phyloP scores from a whole-genome alignment of 169 alveolate genomes.

The Eimeria necatrix region DNA sequence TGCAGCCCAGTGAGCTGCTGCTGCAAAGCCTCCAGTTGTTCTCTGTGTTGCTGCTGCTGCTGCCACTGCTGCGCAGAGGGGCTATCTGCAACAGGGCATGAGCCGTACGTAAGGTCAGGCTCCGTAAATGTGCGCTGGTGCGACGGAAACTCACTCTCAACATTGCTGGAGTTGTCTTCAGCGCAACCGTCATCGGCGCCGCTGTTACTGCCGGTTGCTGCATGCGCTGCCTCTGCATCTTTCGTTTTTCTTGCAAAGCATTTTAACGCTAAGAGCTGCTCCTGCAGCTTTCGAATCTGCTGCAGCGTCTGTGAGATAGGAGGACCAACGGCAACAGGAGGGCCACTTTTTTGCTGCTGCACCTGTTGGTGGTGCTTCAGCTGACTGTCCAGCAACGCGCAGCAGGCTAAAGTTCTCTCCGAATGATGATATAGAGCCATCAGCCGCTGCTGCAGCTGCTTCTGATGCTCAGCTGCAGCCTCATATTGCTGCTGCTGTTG shows the following conservation, averaged over 20 bases:
- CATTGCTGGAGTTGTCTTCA: neutral
- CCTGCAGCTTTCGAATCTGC: constrained; percentile 11
- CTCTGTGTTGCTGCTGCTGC: neutral
- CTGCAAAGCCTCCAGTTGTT: constrained; percentile 6
- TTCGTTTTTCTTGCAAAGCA: neutral
- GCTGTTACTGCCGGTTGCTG: neutral
- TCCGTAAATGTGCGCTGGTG: neutral
- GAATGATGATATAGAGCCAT: neutral
- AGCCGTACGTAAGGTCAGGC: neutral
- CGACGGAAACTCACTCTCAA: neutral
- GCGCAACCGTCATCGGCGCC: neutral
- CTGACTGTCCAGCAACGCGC: constrained; percentile 16
- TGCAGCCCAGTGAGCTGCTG: constrained; percentile 14
- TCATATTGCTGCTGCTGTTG: neutral
- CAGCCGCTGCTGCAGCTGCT: constrained; percentile 48
- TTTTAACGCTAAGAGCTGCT: constrained; percentile 26
- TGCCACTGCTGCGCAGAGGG: constrained; percentile 7
- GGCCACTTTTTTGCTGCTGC: neutral
- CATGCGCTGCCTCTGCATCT: neutral
- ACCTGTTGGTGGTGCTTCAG: constrained; percentile 29
- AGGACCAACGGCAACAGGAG: neutral
- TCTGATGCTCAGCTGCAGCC: neutral
- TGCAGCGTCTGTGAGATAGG: neutral
- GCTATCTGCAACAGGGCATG: neutral
- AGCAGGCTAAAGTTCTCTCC: constrained; percentile 19